Evolutionary conservation across 805 yeast species (phyloP), one percentile per base, ranked within the genome.

Genomic region (Metschnikowia picachoensis): DNA sequence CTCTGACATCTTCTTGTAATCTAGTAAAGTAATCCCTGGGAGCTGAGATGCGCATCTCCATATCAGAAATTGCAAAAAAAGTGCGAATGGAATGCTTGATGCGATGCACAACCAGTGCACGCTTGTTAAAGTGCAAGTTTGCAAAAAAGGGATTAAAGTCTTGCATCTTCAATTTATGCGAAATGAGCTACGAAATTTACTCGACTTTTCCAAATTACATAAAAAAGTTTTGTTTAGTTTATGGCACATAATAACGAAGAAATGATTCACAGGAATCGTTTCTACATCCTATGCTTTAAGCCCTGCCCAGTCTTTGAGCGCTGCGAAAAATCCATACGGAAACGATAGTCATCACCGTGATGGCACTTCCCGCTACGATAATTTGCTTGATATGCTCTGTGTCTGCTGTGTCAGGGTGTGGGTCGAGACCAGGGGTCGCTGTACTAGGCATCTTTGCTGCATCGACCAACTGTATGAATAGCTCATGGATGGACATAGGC

Each of bases 381-480:
- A 78, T 67, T 48, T 76, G 85, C 63, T 69, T 79, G 49, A 71
- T 63, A 51, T 74, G 67, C 33, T 75, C 85, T 11, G 70, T 59
- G 3, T 77, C 77, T 2, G 71, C 66, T 1, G 77, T 75, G 43
- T 83, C 91, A 0, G 85, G 86, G 32, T 85, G 87, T 34, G 82
- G 61, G 49, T 69, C 74, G 10, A 72, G 68, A 0, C 87, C 87
- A 0, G 94, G 87, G 0, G 98, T 92, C 6, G 89, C 85, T 7
- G 74, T 63, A 35, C 82, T 78, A 0, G 99, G 99, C 34, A 67
- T 68, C 47, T 82, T 79, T 0, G 98, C 96, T 0, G 95, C 94
- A 53, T 89, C 95, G 0, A 91, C 95, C 20, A 94, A 64, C 56
- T 87, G 95, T 25, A 86, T 83, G 60, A 92, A 87, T 16, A 94